These are phyloP conservation scores for Tephrocybe sp. DNA, from an alignment of 768 basidiomycete species.

Conservation along the genomic window DNA sequence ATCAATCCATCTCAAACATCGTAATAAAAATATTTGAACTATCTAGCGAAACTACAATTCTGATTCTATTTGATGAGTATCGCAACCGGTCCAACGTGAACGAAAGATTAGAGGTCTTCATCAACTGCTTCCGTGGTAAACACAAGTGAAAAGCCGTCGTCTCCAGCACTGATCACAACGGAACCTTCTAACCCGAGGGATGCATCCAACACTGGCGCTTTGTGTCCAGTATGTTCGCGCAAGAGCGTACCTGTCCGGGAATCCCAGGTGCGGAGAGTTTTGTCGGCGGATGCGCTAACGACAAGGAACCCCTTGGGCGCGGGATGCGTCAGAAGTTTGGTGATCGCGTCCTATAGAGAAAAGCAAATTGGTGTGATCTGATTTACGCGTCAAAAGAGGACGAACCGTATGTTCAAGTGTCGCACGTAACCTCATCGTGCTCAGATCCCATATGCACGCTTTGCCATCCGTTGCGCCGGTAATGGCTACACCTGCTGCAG, in stretches of 20 bases:
- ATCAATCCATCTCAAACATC: no score
- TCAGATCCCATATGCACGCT: conserved; percentile 91
- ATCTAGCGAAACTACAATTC: no score
- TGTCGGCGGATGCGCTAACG: conserved; percentile 86
- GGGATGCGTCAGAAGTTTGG: conserved; percentile 72
- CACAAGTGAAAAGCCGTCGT: conserved; percentile 85
- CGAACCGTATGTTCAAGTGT: conserved; percentile 81
- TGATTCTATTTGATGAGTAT: no score
- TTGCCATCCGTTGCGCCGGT: conserved; percentile 94
- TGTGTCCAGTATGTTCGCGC: conserved; percentile 81
- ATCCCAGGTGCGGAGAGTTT: conserved; percentile 89
- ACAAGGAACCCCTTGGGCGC: conserved; percentile 73
- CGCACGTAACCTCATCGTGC: conserved; percentile 78
- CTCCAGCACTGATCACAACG: conserved; percentile 83
- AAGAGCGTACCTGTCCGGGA: conserved; percentile 77
- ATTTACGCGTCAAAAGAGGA: conserved; percentile 11
- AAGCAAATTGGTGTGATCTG: neutral
- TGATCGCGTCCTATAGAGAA: conserved; percentile 74
- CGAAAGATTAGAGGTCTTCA: no score
- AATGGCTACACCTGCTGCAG: conserved; percentile 63
- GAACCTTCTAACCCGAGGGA: conserved; percentile 68
- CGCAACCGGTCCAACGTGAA: no score
- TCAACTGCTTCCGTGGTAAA: conserved; percentile 61
- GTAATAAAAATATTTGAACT: no score
- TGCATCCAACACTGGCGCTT: conserved; percentile 70